Conservation (phyloP, 2,329 filamentous ascomycete species). For the Cercospora sp. region DNA sequence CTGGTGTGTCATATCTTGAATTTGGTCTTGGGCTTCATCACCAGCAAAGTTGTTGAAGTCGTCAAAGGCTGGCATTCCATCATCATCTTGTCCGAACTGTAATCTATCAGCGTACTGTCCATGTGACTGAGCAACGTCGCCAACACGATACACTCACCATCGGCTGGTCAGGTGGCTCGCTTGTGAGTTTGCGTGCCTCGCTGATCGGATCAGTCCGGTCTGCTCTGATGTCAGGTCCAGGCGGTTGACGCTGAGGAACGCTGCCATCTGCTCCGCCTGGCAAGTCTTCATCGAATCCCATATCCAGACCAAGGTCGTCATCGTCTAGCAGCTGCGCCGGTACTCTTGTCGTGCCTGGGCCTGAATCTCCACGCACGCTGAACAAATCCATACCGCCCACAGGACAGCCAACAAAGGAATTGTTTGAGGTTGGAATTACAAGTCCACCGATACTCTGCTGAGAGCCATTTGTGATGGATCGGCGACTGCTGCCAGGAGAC, state of each 20-base stretch:
- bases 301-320: slow-evolving; percentile 38
- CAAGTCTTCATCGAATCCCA: slow-evolving; percentile 57
- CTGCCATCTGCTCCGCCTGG: slow-evolving; percentile 12
- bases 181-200: slow-evolving; percentile 33
- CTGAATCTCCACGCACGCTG: slow-evolving; percentile 45
- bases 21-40: neutral
- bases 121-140: neutral
- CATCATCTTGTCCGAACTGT: slow-evolving; percentile 24
- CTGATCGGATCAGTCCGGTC: slow-evolving; percentile 13
- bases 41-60: slow-evolving; percentile 3
- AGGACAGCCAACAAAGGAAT: slow-evolving; percentile 43
- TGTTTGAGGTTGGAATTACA: slow-evolving; percentile 45
- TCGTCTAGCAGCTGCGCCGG: slow-evolving; percentile 28
- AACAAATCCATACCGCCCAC: slow-evolving; percentile 43
- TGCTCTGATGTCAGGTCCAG: slow-evolving; percentile 9
- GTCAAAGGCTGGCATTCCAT: slow-evolving; percentile 33
- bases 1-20: slow-evolving; percentile 33
- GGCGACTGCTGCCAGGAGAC: slow-evolving; percentile 40
- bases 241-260: slow-evolving; percentile 19
- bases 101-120: neutral
- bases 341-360: slow-evolving; percentile 32
- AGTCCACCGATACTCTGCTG: slow-evolving; percentile 44
- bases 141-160: slow-evolving; percentile 5
- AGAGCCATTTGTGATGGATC: slow-evolving; percentile 22
- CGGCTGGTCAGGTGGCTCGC: slow-evolving; percentile 12